phyloP scores from a whole-genome alignment of 2,329 filamentous ascomycete species.

The Aspergillus sp. region DNA sequence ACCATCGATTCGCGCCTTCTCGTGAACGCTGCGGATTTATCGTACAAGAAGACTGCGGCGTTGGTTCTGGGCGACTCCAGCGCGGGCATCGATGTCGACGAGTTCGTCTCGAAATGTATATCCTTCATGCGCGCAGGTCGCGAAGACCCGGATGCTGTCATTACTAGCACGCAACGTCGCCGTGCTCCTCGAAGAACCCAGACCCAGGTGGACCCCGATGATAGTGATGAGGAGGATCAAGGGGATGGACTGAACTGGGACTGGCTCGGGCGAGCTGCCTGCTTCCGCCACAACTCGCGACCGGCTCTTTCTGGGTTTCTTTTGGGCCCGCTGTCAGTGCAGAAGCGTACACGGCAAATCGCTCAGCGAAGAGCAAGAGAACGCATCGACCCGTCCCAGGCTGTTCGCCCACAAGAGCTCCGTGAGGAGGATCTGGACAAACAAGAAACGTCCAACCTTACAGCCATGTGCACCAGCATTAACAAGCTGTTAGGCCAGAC shows the following conservation, averaged over 20 bases:
- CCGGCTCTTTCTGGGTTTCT: slow-evolving; percentile 83
- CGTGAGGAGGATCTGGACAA: slow-evolving; percentile 73
- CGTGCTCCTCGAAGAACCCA: slow-evolving; percentile 42
- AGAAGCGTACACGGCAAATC: slow-evolving; percentile 77
- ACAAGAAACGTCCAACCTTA: slow-evolving; percentile 78
- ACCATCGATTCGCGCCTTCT: slow-evolving; percentile 87
- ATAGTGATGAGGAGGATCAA: slow-evolving; percentile 70
- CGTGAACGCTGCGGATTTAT: slow-evolving; percentile 78
- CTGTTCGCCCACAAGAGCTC: slow-evolving; percentile 75
- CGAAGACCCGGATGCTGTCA: slow-evolving; percentile 56
- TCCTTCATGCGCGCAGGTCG: slow-evolving; percentile 78
- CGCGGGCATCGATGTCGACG: slow-evolving; percentile 82
- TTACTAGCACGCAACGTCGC: slow-evolving; percentile 42
- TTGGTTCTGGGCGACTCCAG: slow-evolving; percentile 73
- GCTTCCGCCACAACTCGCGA: slow-evolving; percentile 71
- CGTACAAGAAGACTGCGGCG: slow-evolving; percentile 75
- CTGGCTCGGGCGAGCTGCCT: slow-evolving; percentile 77
- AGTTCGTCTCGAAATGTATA: slow-evolving; percentile 89
- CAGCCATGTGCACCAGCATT: slow-evolving; percentile 77
- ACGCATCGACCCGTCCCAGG: slow-evolving; percentile 69
- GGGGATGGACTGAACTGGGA: slow-evolving; percentile 86
- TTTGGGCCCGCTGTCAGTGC: slow-evolving; percentile 83
- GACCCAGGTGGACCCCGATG: slow-evolving; percentile 53
- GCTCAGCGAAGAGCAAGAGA: slow-evolving; percentile 72
- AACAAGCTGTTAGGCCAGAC: slow-evolving; percentile 60